phyloP scores from a whole-genome alignment of 176 grass and related monocot species.

The Dendrocalamus sinicus region DNA sequence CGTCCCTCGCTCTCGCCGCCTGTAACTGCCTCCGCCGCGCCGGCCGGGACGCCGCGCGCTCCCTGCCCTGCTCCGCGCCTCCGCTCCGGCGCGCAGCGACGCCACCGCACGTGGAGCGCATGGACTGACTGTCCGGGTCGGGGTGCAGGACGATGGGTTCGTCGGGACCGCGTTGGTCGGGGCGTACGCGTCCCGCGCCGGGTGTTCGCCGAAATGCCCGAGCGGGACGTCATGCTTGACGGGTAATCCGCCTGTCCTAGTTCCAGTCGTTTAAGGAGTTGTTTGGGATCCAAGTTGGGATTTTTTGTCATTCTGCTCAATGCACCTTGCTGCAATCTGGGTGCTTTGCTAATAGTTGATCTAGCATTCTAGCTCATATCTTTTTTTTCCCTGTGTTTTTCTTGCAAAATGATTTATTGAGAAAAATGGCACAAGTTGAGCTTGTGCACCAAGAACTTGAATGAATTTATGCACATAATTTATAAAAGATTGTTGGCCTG shows the following conservation, averaged over 20 bases:
- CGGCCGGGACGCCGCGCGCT: constrained; percentile 64
- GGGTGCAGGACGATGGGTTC: constrained; percentile 55
- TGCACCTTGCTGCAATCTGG: background rate
- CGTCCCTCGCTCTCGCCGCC: constrained; percentile 40
- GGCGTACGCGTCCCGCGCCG: constrained; percentile 46
- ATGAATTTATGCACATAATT: background rate
- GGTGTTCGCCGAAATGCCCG: constrained; percentile 68
- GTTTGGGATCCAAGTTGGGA: background rate
- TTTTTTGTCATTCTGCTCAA: background rate
- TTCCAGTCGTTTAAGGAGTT: background rate
- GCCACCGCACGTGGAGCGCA: constrained; percentile 38
- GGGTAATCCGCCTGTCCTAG: constrained; percentile 35
- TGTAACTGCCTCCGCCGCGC: constrained; percentile 54
- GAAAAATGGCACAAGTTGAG: background rate
- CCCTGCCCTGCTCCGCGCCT: constrained; percentile 60
- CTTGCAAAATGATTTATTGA: background rate
- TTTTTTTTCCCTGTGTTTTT: background rate
- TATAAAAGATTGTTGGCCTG: background rate
- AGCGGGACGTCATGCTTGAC: constrained; percentile 78
- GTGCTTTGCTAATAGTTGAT: background rate
- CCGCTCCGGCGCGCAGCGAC: too few relatives aligned
- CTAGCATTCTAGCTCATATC: background rate
- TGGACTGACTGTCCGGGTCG: constrained; percentile 47
- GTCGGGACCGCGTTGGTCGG: constrained; percentile 68
- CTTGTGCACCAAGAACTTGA: background rate